Evolutionary conservation across 2,329 filamentous ascomycete species (phyloP).

Genomic region (Samsoniella hepiali): DNA sequence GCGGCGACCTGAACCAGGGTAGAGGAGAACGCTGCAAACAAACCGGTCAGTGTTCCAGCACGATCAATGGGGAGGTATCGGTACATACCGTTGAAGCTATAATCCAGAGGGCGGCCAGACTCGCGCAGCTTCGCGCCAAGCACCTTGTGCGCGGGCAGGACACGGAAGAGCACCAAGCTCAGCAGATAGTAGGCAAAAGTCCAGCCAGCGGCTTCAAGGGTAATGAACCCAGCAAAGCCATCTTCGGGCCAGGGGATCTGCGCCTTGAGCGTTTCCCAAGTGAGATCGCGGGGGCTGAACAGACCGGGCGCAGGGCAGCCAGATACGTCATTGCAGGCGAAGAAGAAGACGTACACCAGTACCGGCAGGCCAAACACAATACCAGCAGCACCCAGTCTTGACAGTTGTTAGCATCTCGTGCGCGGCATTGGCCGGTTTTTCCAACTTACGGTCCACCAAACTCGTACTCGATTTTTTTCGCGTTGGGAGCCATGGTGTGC

Average conservation of each 20-base stretch:
- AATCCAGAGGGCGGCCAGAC: constrained; percentile 65
- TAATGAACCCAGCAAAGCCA: constrained; percentile 65
- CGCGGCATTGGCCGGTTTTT: not conserved
- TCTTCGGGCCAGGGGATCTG: constrained; percentile 74
- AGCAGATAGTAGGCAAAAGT: constrained; percentile 72
- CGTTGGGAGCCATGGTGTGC: constrained; percentile 31
- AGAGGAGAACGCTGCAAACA: constrained; percentile 62
- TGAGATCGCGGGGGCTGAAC: constrained; percentile 64
- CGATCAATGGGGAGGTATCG: too few relatives aligned
- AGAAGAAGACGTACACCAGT: constrained; percentile 69
- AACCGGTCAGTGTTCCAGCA: accelerated
- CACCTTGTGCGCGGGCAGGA: constrained; percentile 67
- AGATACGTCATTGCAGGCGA: constrained; percentile 82
- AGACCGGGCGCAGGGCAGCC: constrained; percentile 81
- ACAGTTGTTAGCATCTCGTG: not conserved
- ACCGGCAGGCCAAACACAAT: constrained; percentile 76
- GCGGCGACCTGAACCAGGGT: constrained; percentile 66
- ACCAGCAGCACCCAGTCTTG: constrained; percentile 65
- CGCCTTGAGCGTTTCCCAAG: constrained; percentile 63
- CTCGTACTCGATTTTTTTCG: constrained; percentile 24
- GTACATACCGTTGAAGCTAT: constrained; percentile 67
- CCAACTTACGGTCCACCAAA: constrained; percentile 17
- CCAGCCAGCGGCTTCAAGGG: constrained; percentile 62
- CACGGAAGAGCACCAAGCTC: constrained; percentile 65
- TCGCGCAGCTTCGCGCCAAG: constrained; percentile 65